Evolutionary conservation across 176 grass and related monocot genomes (phyloP), one percentile per base, ranked within the genome.

Genomic region (Urochloa ruziziensis): DNA sequence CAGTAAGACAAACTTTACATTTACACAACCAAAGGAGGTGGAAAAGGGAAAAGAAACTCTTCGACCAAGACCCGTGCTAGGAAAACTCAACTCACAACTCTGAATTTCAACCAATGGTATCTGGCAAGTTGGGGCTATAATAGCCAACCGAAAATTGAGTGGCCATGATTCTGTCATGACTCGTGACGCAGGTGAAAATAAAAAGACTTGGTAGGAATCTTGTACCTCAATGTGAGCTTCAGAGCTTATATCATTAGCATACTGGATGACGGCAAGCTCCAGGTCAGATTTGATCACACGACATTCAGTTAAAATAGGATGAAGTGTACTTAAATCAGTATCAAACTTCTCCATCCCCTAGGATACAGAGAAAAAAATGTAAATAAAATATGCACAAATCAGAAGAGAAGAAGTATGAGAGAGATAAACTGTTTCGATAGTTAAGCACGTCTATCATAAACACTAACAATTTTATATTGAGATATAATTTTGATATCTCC

Each of bases 231-330:
- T 85, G 56, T 98, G 96, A 73, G 96, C 96, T 86, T 98, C 92
- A 84, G 96, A 98, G 85, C 96, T 98, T 19, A 98, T 91, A 79
- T 98, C 91, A 88, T 95, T 98, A 60, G 96, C 93, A 91, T 98
- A 98, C 57, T 95, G 96, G 86, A 98, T 98, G 77, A 98, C 67
- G 6, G 79, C 84, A 82, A 95, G 82, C 76, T 98, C 96, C 82
- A 90, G 80, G 35, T 88, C 89, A 78, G 96, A 98, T 84, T 98
- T 98, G 75, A 89, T 88, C 77, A 98, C 91, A 79, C 96, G 90
- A 6, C 93, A 98, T 82, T 98, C 96, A 59, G 93, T 98, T 79
- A 98, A 84, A 88, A 98, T 85, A 40, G 93, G 96, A 91, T 98
- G 96, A 43, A 98, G 91, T 15, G 63, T 93, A 44, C 37, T 85